Percentiles rank a stretch among this genome's conserved stretches.
These are phyloP conservation scores for Cyclostephanos invisitatus DNA, from an alignment of 108 stramenopile species.

Conservation along the genomic window DNA sequence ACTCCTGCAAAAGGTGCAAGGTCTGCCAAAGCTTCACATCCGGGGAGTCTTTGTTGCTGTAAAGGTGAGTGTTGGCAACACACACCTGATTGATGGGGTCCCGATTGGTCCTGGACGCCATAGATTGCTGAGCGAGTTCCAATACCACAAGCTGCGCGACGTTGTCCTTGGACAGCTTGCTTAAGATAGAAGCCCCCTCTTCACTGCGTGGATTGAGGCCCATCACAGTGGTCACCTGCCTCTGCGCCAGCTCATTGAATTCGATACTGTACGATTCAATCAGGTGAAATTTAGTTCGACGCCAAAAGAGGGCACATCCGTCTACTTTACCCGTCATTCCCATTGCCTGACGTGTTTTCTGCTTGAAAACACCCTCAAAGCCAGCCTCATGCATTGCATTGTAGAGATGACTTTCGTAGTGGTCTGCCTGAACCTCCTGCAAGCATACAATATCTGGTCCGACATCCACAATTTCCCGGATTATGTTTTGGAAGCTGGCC, in stretches of 20 bases:
- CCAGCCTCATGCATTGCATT: conserved; percentile 90
- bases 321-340: conserved; percentile 96
- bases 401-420: conserved; percentile 90
- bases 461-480: conserved; percentile 94
- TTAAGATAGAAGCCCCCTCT: conserved; percentile 85
- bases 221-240: conserved; percentile 86
- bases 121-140: conserved; percentile 84
- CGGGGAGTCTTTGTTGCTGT: conserved; percentile 96
- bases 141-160: conserved; percentile 95
- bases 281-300: conserved; percentile 87
- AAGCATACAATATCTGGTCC: conserved; percentile 95
- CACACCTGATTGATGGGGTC: conserved; percentile 89
- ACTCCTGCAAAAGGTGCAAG: conserved; percentile 90
- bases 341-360: conserved; percentile 96
- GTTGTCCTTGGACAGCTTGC: conserved; percentile 95
- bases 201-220: conserved; percentile 84
- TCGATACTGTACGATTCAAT: conserved; percentile 96
- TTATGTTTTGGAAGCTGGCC: conserved; percentile 84
- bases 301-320: conserved; percentile 99
- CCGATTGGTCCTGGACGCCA: conserved; percentile 60
- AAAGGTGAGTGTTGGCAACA: conserved; percentile 98
- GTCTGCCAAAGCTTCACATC: conserved; percentile 99
- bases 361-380: conserved; percentile 96
- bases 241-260: conserved; percentile 94
- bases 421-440: conserved; percentile 99